phyloP scores from a whole-genome alignment of 257 asterid genomes.

The Fraxinus cuspidata region DNA sequence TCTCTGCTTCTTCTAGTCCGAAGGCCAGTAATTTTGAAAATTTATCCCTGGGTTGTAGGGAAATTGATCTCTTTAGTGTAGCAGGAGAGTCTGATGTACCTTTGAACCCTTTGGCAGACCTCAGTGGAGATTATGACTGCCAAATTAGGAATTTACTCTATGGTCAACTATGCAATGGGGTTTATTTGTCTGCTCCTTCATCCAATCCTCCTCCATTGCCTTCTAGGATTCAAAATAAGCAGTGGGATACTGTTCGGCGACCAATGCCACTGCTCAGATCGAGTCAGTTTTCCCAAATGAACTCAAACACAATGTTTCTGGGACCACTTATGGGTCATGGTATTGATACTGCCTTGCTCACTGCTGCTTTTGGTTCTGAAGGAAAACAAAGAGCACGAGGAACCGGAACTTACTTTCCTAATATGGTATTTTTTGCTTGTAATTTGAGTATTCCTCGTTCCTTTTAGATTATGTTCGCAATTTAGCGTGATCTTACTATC shows the following conservation, averaged over 20 bases:
- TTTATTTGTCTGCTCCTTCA: slow-evolving; percentile 29
- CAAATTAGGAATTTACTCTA: slow-evolving; percentile 72
- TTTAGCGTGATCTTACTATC: slow-evolving; percentile 1
- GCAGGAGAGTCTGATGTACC: slow-evolving; percentile 51
- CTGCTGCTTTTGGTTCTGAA: slow-evolving; percentile 37
- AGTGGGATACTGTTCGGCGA: slow-evolving; percentile 41
- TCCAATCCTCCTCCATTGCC: slow-evolving; percentile 37
- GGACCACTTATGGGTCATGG: slow-evolving; percentile 30
- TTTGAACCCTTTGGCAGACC: slow-evolving; percentile 73
- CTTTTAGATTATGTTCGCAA: not conserved
- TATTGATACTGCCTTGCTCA: slow-evolving; percentile 32
- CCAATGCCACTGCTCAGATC: slow-evolving; percentile 36
- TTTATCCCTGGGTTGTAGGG: slow-evolving; percentile 47
- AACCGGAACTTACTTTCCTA: slow-evolving; percentile 61
- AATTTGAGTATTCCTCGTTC: not conserved
- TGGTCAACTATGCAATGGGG: slow-evolving; percentile 61
- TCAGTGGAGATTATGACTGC: slow-evolving; percentile 81
- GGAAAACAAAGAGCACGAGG: slow-evolving; percentile 53
- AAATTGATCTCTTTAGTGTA: slow-evolving; percentile 38
- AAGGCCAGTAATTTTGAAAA: slow-evolving; percentile 37
- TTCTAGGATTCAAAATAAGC: slow-evolving; percentile 30
- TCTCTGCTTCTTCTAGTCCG: slow-evolving; percentile 24
- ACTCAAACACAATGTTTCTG: slow-evolving; percentile 24
- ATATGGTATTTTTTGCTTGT: slow-evolving; percentile 37
- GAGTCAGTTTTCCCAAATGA: slow-evolving; percentile 33